Conservation (phyloP, 768 basidiomycete species). For the Lentinula raphanica region DNA sequence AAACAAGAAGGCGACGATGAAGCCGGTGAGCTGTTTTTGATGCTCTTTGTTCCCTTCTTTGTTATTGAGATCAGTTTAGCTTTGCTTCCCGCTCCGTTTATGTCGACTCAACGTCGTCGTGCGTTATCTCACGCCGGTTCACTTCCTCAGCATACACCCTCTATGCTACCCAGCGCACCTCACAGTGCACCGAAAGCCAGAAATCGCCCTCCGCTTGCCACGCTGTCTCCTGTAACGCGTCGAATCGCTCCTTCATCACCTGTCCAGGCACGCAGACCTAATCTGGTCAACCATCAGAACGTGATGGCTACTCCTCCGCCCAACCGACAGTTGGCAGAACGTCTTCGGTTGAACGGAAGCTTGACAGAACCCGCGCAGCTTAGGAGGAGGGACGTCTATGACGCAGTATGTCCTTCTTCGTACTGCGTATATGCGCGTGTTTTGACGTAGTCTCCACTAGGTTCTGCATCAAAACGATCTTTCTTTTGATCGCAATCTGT, state of each 20-base stretch:
- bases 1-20: slow-evolving; percentile 43
- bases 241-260: slow-evolving; percentile 9
- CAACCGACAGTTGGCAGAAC: slow-evolving; percentile 46
- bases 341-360: slow-evolving; percentile 63
- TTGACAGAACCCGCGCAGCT: slow-evolving; percentile 65
- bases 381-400: slow-evolving; percentile 40
- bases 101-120: slow-evolving; percentile 46
- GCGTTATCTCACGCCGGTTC: slow-evolving; percentile 58
- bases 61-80: slow-evolving; percentile 23
- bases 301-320: slow-evolving; percentile 64
- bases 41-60: slow-evolving; percentile 9
- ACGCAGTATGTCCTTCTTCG: slow-evolving; percentile 30
- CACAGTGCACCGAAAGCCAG: slow-evolving; percentile 20
- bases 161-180: slow-evolving; percentile 27
- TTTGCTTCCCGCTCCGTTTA: slow-evolving; percentile 53
- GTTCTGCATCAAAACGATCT: slow-evolving; percentile 20
- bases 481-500: slow-evolving; percentile 51
- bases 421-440: slow-evolving; percentile 13
- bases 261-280: slow-evolving; percentile 6
- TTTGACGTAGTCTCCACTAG: slow-evolving; percentile 18
- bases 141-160: slow-evolving; percentile 24
- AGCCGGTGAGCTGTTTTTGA: slow-evolving; percentile 35
- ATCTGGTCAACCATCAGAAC: slow-evolving; percentile 17
- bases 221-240: slow-evolving; percentile 5
- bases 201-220: slow-evolving; percentile 8